phyloP scores from a whole-genome alignment of 306 rosid genomes.

The Prunus mira region DNA sequence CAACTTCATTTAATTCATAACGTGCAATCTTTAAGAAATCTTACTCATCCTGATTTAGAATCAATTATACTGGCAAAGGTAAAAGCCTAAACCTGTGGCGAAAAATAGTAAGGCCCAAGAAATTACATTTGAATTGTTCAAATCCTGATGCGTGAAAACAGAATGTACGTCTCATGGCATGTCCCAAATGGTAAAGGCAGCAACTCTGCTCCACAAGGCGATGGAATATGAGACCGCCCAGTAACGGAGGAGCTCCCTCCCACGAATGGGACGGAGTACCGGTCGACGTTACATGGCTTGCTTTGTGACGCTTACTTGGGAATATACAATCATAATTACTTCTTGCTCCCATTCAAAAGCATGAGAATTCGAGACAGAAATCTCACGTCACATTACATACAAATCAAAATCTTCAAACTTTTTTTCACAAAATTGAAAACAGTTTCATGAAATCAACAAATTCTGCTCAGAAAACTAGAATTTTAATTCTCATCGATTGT shows the following conservation, averaged over 20 bases:
- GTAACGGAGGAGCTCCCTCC: slow-evolving; percentile 37
- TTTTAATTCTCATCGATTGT: slow-evolving; percentile 60
- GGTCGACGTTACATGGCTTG: slow-evolving; percentile 29
- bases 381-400: slow-evolving; percentile 38
- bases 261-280: slow-evolving; percentile 28
- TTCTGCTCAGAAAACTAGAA: slow-evolving; percentile 53
- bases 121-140: too few species aligned
- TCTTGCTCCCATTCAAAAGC: slow-evolving; percentile 42
- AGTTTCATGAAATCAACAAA: not conserved
- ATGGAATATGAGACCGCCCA: slow-evolving; percentile 64
- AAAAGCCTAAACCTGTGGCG: too few species aligned
- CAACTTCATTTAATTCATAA: too few species aligned
- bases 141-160: not conserved
- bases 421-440: too few species aligned
- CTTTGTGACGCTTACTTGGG: slow-evolving; percentile 52
- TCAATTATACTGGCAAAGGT: too few species aligned
- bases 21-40: too few species aligned
- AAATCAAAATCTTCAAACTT: too few species aligned
- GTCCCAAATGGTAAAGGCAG: slow-evolving; percentile 55
- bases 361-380: slow-evolving; percentile 33
- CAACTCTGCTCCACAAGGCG: slow-evolving; percentile 59
- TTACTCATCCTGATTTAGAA: too few species aligned
- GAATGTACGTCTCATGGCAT: slow-evolving; percentile 64
- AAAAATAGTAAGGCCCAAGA: too few species aligned
- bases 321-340: slow-evolving; percentile 39